Base-by-base conservation (phyloP, 257 asterid genomes). In the Leptodermis oblonga region DNA sequence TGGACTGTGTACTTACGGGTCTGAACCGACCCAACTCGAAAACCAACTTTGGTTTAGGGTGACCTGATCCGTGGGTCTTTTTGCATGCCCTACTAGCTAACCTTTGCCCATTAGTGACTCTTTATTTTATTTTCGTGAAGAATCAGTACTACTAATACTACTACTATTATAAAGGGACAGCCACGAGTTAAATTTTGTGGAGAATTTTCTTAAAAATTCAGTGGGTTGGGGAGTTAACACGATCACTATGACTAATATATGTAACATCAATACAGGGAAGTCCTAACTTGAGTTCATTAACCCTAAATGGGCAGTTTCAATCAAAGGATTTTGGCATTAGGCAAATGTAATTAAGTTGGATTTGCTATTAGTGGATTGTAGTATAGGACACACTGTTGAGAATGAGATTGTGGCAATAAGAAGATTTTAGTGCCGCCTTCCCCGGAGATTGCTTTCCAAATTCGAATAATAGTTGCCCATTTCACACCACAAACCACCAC, bases 371-470 rank as follows among this genome's bases (percentile, higher is more conserved):
- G 74, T 70, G 74, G 74, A 33, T 39, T 37, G 54, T 68, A 28
- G 18, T 17, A 39, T 54, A 3, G 8, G 12, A 52, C 23, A 8
- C 26, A 26, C 25, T 20, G 60, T 56, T 8, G 10, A 36, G 68
- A 36, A 25, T 30, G n/a, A 49, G 55, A 20, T 52, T 26, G 34
- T 42, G 6, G 31, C 31, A 61, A 61, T 60, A 34, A 61, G 14
- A 62, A 9, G 43, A 5, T 20, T 37, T 54, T 56, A 56, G 72
- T 73, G 77, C 62, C 72, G 42, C 62, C 53, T 53, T 73, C 71
- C 45, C 12, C 62, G 77, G 77, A 7, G 53, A 15, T 15, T 55
- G 67, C 61, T 54, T 43, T 41, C 43, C 13, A 58, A 54, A 54
- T 26, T 54, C 61, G 9, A 23, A 22, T 54, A 31, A 54, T 22